Evolutionary conservation across 305 asterid species (phyloP).

Genomic region (Solanum hybrid): DNA sequence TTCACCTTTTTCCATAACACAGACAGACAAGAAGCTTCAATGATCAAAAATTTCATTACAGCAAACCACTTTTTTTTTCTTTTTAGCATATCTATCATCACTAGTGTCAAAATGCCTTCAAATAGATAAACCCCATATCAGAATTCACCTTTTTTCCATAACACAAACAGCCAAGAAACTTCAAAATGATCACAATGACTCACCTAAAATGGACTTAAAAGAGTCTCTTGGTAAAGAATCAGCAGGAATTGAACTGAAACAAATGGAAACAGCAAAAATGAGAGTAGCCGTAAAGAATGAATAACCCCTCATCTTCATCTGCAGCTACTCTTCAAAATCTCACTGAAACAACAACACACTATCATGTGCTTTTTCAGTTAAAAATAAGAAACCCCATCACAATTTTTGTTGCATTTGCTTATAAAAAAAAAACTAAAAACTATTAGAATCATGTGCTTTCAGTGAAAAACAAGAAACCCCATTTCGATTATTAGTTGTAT

Average conservation of each 20-base stretch:
- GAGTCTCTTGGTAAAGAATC: constrained; percentile 48
- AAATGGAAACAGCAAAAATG: constrained; percentile 30
- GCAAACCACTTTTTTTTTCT: constrained; percentile 1
- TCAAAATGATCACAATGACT: not conserved
- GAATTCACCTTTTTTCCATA: not conserved
- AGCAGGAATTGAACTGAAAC: constrained; percentile 28
- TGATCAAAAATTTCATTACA: constrained; percentile 9
- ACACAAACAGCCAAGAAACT: not conserved
- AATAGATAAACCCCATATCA: not conserved
- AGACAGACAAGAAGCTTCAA: not conserved
- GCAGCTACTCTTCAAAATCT: constrained; percentile 25
- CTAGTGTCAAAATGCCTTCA: not conserved
- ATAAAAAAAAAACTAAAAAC: not conserved
- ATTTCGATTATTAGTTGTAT: constrained; percentile 6
- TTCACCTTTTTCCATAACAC: not conserved
- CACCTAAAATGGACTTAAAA: constrained; percentile 50
- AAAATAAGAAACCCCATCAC: constrained; percentile 7
- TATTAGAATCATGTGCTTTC: not conserved
- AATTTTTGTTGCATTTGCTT: not conserved
- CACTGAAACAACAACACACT: constrained; percentile 13
- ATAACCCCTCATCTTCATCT: constrained; percentile 34
- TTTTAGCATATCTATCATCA: not conserved
- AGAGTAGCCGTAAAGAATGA: constrained; percentile 17
- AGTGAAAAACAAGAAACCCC: constrained; percentile 9
- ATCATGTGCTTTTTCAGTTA: constrained; percentile 2